These are phyloP conservation scores for Pelomyxa schiedti DNA, from an alignment of 78 protist species.

Conservation along the genomic window DNA sequence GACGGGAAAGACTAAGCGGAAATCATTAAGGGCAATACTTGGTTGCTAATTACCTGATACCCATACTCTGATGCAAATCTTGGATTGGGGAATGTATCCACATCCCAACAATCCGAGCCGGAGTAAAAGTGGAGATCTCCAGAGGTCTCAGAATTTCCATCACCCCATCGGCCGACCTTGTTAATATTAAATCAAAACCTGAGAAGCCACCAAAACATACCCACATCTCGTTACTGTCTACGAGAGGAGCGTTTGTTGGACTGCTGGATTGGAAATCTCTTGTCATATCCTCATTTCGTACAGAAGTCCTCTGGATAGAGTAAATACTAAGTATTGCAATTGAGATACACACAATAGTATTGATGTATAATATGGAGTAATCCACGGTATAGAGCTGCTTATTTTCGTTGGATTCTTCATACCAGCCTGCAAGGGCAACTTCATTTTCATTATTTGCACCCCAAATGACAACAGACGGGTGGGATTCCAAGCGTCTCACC, in stretches of 20 bases:
- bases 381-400: slow-evolving; percentile 4
- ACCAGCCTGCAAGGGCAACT: slow-evolving; percentile 32
- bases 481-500: slow-evolving; percentile 33
- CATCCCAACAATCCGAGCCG: slow-evolving; percentile 16
- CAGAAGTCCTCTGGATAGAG: no score
- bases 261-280: slow-evolving; percentile 36
- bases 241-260: neutral
- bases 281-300: neutral
- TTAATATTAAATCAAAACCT: no score
- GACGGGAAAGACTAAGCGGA: no score
- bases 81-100: slow-evolving; percentile 20
- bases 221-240: neutral
- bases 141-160: neutral
- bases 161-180: neutral
- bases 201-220: no score
- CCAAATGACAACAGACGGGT: slow-evolving; percentile 58
- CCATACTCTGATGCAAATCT: slow-evolving; percentile 49
- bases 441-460: slow-evolving; percentile 82
- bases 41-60: slow-evolving; percentile 22
- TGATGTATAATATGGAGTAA: neutral
- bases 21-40: no score
- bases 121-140: slow-evolving; percentile 46
- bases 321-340: no score
- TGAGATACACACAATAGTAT: neutral
- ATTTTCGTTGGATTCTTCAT: slow-evolving; percentile 13